These are phyloP conservation scores for Gracilaria caudata DNA, from an alignment of 23 red algal genomes.

Conservation along the genomic window DNA sequence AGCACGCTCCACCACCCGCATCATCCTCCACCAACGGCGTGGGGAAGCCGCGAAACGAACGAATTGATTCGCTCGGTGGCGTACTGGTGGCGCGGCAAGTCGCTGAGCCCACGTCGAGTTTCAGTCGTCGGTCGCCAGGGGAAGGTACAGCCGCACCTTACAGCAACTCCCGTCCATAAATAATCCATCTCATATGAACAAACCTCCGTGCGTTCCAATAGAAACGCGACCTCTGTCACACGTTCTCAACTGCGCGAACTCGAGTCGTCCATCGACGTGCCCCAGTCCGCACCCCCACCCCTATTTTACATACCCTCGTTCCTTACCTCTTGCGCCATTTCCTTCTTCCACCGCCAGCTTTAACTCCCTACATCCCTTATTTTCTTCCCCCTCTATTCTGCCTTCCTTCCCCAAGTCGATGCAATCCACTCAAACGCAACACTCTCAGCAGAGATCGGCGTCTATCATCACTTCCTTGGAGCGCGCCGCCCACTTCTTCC, in stretches of 20 bases:
- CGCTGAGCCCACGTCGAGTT: too few species aligned
- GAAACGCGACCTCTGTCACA: conserved; percentile 7
- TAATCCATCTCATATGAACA: neutral
- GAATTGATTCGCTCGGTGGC: too few species aligned
- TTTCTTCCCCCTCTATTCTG: neutral
- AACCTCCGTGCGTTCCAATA: conserved; percentile 11
- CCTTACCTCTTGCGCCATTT: neutral
- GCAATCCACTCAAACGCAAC: conserved; percentile 13
- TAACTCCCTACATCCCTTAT: neutral
- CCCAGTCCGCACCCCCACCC: too few species aligned
- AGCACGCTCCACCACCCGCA: too few species aligned
- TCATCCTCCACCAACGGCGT: too few species aligned
- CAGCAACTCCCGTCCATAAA: neutral
- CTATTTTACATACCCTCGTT: neutral
- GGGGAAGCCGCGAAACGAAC: too few species aligned
- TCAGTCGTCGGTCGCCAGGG: neutral
- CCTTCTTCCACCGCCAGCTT: neutral
- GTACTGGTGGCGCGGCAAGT: too few species aligned
- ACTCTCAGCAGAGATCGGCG: conserved; percentile 15
- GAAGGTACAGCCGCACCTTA: conserved; percentile 11
- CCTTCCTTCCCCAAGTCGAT: conserved; percentile 15
- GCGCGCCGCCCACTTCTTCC: conserved; percentile 44
- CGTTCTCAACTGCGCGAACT: neutral
- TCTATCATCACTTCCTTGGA: conserved; percentile 48
- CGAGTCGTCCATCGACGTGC: neutral